Conservation (phyloP, 306 rosid genomes). For the Trichosanthes truncata region DNA sequence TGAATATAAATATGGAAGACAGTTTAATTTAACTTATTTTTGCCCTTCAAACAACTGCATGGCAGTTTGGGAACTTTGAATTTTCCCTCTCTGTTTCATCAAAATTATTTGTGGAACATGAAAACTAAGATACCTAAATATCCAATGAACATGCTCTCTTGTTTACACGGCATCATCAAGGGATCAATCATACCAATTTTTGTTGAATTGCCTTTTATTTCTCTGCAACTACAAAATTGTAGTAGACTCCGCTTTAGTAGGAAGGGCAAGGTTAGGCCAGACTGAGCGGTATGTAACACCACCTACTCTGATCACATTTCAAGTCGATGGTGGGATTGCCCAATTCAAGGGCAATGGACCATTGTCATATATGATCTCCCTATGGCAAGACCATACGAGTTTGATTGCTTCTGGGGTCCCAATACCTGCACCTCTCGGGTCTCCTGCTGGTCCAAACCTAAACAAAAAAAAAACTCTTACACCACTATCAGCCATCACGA, state of each 20-base stretch:
- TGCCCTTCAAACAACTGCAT: not conserved
- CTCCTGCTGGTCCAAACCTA: constrained; percentile 99
- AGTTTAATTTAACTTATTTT: not conserved
- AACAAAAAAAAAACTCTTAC: not conserved
- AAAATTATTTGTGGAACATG: not conserved
- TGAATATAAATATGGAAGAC: not conserved
- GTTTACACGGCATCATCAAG: not conserved
- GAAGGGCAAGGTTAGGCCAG: not conserved
- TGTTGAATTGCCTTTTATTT: not conserved
- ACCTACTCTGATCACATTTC: not conserved
- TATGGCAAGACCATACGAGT: constrained; percentile 96
- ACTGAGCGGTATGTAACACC: too few species aligned
- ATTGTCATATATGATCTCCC: constrained; percentile 78
- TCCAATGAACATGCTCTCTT: not conserved
- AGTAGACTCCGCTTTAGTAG: not conserved
- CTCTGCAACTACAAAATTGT: not conserved
- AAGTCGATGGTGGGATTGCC: constrained; percentile 72
- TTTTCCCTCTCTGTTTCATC: not conserved
- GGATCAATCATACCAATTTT: not conserved
- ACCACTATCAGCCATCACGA: not conserved
- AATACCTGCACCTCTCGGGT: constrained; percentile 94
- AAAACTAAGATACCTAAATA: not conserved
- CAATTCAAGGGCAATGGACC: constrained; percentile 62
- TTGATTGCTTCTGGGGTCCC: constrained; percentile 97
- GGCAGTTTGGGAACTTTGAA: not conserved